A percentile compares a stretch with the other conserved stretches of the same genome.
Evolutionary conservation across 1,284 basidiomycete species (phyloP).

Genomic region (Schizophyllum amplum): DNA sequence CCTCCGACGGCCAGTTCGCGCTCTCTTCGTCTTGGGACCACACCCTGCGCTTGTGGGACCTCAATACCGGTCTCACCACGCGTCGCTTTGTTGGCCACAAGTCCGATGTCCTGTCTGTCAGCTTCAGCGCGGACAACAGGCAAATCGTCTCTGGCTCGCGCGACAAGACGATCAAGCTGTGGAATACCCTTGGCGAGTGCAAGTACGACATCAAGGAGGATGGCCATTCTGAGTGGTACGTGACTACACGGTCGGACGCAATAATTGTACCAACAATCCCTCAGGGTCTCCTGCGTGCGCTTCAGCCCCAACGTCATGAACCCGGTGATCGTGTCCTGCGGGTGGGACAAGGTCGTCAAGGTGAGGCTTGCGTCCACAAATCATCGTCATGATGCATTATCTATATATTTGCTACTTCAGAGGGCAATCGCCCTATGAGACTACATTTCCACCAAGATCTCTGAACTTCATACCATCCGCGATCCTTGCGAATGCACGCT

Average conservation of each 20-base stretch:
- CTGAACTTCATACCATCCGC: slow-evolving; percentile 15
- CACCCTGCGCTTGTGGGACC: slow-evolving; percentile 98
- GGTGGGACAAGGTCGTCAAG: slow-evolving; percentile 99
- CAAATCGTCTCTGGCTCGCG: slow-evolving; percentile 99
- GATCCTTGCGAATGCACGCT: slow-evolving; percentile 44
- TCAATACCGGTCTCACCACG: slow-evolving; percentile 91
- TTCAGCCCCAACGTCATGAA: slow-evolving; percentile 99
- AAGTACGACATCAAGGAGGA: slow-evolving; percentile 99
- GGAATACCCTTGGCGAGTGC: slow-evolving; percentile 99
- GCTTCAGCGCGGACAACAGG: slow-evolving; percentile 95
- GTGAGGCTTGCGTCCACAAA: slow-evolving; percentile 42
- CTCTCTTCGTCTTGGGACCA: slow-evolving; percentile 99
- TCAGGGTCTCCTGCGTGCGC: slow-evolving; percentile 96
- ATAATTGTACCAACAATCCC: slow-evolving; percentile 5
- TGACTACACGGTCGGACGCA: slow-evolving; percentile 5
- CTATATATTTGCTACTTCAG: slow-evolving; percentile 24
- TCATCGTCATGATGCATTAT: slow-evolving; percentile 25
- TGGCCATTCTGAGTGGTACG: slow-evolving; percentile 91
- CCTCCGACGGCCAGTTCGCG: slow-evolving; percentile 98
- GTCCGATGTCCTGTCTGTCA: slow-evolving; percentile 95
- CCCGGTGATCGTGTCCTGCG: slow-evolving; percentile 98
- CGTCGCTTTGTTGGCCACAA: slow-evolving; percentile 98
- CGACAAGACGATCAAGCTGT: slow-evolving; percentile 97
- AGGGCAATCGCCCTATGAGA: slow-evolving; percentile 19
- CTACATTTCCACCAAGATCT: slow-evolving; percentile 24